phyloP scores from a whole-genome alignment of 352 stramenopile species.

The Plasmopara halstedii region DNA sequence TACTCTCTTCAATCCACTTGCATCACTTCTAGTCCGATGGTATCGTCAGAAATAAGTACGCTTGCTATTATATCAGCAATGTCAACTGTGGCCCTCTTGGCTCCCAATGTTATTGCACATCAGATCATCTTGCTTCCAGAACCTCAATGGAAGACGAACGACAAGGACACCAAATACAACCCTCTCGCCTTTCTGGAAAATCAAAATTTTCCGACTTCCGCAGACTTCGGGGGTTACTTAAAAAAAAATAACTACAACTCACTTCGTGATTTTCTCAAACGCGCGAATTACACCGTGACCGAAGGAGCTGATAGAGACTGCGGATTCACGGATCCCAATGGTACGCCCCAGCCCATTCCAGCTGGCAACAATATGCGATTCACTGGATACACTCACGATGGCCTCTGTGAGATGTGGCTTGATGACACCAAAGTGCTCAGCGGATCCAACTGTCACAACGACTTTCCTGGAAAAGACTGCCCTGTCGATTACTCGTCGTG shows the following conservation, averaged over 20 bases:
- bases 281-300: background rate
- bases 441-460: background rate
- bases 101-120: background rate
- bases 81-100: background rate
- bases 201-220: background rate
- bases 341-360: background rate
- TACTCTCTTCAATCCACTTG: background rate
- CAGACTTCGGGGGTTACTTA: background rate
- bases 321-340: background rate
- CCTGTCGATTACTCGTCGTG: background rate
- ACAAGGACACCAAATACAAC: background rate
- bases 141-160: background rate
- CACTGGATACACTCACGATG: background rate
- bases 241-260: background rate
- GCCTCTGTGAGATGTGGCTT: background rate
- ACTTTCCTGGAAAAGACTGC: background rate
- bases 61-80: background rate
- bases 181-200: conserved; percentile 1
- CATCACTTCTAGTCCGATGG: background rate
- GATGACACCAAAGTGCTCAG: background rate
- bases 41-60: background rate
- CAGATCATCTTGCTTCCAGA: background rate
- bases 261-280: background rate
- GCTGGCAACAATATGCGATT: background rate
- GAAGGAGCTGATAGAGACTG: background rate